Evolutionary conservation across 768 basidiomycete species (phyloP).

Genomic region (Holtermanniella nyarrowii): DNA sequence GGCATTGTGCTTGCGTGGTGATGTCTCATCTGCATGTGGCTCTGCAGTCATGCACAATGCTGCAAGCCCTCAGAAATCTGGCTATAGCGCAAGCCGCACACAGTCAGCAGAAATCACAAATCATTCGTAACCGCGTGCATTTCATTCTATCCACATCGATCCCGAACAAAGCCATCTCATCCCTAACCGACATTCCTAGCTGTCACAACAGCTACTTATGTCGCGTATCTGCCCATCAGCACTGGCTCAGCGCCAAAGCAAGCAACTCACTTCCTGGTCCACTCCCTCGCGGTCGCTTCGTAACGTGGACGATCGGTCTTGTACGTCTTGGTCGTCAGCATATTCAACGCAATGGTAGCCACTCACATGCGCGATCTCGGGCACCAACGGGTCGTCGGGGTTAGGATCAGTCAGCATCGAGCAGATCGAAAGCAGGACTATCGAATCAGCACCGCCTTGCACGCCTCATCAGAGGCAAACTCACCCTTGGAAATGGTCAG

Average conservation of each 20-base stretch:
- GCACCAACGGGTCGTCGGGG: conserved; percentile 96
- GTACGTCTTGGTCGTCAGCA: conserved; percentile 52
- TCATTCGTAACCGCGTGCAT: too few relatives aligned
- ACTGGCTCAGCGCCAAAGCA: background rate
- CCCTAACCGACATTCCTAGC: too few relatives aligned
- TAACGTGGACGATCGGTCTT: conserved; percentile 97
- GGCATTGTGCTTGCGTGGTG: too few relatives aligned
- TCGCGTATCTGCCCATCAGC: background rate
- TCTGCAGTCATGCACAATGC: too few relatives aligned
- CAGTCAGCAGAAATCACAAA: too few relatives aligned
- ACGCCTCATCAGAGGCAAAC: conserved; percentile 15
- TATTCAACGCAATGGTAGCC: background rate
- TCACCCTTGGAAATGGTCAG: conserved; percentile 96
- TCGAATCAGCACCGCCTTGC: background rate
- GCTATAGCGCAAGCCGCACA: too few relatives aligned
- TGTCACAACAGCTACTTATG: too few relatives aligned
- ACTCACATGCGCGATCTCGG: conserved; percentile 80
- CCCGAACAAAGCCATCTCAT: too few relatives aligned
- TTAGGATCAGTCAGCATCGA: conserved; percentile 99
- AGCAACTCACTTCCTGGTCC: conserved; percentile 82
- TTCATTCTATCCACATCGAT: too few relatives aligned
- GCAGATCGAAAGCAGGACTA: conserved; percentile 93
- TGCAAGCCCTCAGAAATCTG: too few relatives aligned
- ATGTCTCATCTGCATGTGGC: too few relatives aligned
- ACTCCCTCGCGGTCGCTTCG: conserved; percentile 95